Percentiles rank a stretch among this genome's conserved stretches.
Evolutionary conservation across 2,329 filamentous ascomycete species (phyloP).

Genomic region (Arthroderma sp.): DNA sequence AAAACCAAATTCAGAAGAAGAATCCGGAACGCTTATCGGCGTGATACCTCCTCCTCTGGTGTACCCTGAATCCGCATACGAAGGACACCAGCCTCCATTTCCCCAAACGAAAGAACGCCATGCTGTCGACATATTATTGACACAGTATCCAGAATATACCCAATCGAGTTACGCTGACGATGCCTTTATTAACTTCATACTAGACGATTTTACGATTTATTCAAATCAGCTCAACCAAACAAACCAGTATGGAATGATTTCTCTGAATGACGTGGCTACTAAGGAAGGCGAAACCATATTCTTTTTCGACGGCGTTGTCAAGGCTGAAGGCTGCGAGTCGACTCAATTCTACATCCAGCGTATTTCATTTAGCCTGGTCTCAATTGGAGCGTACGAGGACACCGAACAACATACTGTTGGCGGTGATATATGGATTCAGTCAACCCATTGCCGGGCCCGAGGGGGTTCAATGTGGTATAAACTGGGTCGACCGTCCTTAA

Average conservation of each 20-base stretch:
- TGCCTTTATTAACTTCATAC: slow-evolving; percentile 33
- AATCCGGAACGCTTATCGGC: background rate
- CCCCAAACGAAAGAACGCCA: slow-evolving; percentile 16
- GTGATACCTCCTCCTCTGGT: slow-evolving; percentile 9
- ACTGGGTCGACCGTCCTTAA: slow-evolving; percentile 40
- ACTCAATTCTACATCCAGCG: slow-evolving; percentile 37
- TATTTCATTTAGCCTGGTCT: slow-evolving; percentile 45
- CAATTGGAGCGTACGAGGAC: slow-evolving; percentile 53
- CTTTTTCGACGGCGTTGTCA: slow-evolving; percentile 45
- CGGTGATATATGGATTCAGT: slow-evolving; percentile 52
- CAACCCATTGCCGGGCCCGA: slow-evolving; percentile 21
- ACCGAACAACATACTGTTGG: slow-evolving; percentile 33
- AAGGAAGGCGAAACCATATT: slow-evolving; percentile 26
- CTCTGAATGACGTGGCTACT: slow-evolving; percentile 41
- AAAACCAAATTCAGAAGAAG: too few relatives aligned
- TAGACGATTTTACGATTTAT: slow-evolving; percentile 49
- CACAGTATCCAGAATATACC: slow-evolving; percentile 8
- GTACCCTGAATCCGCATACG: slow-evolving; percentile 17
- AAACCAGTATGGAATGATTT: slow-evolving; percentile 38
- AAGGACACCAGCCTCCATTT: slow-evolving; percentile 11
- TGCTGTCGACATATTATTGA: slow-evolving; percentile 19
- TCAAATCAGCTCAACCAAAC: slow-evolving; percentile 18
- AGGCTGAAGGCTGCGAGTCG: slow-evolving; percentile 19
- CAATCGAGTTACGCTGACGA: slow-evolving; percentile 9
- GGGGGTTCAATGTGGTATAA: slow-evolving; percentile 48